A percentile compares a stretch with the other conserved stretches of the same genome.
Conservation (phyloP, 2,329 filamentous ascomycete species). For the Harringtonia lauricola region DNA sequence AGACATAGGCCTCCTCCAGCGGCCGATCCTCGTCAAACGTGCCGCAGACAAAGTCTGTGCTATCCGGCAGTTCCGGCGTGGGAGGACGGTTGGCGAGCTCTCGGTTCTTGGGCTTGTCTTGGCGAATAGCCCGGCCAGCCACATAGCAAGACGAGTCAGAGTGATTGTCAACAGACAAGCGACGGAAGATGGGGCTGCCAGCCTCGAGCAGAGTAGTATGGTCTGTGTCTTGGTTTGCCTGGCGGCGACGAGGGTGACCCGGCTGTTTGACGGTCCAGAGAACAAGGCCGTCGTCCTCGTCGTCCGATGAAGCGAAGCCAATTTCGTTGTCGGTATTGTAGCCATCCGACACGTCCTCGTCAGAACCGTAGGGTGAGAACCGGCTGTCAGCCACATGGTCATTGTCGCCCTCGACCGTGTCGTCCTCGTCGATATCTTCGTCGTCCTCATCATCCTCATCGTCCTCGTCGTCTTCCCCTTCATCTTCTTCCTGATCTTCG, state of each 20-base stretch:
- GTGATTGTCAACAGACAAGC: conserved; percentile 24
- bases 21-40: conserved; percentile 92
- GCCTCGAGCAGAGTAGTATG: conserved; percentile 24
- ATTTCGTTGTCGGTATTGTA: conserved; percentile 67
- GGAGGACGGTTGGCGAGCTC: conserved; percentile 47
- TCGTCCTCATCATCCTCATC: conserved; percentile 19
- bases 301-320: conserved; percentile 58
- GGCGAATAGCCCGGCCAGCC: conserved; percentile 27
- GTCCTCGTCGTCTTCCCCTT: conserved; percentile 28
- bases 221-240: conserved; percentile 13
- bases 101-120: conserved; percentile 21
- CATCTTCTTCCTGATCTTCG: conserved; percentile 16
- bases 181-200: conserved; percentile 22
- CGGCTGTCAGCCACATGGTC: conserved; percentile 17
- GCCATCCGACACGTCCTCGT: conserved; percentile 47
- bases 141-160: conserved; percentile 54
- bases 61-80: conserved; percentile 83
- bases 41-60: conserved; percentile 97
- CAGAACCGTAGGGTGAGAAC: conserved; percentile 48
- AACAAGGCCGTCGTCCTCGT: conserved; percentile 58
- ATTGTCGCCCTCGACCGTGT: conserved; percentile 36
- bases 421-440: conserved; percentile 29
- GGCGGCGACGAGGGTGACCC: background rate
- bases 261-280: conserved; percentile 40
- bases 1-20: conserved; percentile 86